Percentiles rank a stretch among this genome's conserved stretches.
These are phyloP conservation scores for Ehretia macrophylla DNA, from an alignment of 257 asterid genomes.

Conservation along the genomic window DNA sequence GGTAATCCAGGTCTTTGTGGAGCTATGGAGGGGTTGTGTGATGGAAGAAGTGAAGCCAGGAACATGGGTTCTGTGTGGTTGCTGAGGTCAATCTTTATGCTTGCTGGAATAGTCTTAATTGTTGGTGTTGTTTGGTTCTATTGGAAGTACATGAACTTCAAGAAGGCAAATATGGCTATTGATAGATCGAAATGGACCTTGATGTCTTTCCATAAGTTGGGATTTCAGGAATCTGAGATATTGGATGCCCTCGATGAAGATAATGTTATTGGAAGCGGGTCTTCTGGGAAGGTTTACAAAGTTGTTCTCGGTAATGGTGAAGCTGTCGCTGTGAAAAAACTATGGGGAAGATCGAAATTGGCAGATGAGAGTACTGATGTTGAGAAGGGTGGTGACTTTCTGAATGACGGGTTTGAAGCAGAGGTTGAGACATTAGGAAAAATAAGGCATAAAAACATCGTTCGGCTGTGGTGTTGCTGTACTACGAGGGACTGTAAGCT, in stretches of 20 bases:
- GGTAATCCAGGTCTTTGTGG: slow-evolving; percentile 90
- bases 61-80: slow-evolving; percentile 55
- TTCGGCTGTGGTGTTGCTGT: slow-evolving; percentile 89
- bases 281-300: slow-evolving; percentile 95
- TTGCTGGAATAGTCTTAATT: slow-evolving; percentile 60
- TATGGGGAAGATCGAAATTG: slow-evolving; percentile 58
- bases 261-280: slow-evolving; percentile 85
- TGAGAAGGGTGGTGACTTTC: slow-evolving; percentile 59
- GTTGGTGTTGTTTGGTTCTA: slow-evolving; percentile 68
- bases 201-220: slow-evolving; percentile 91
- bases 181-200: slow-evolving; percentile 89
- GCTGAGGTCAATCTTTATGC: slow-evolving; percentile 49
- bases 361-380: slow-evolving; percentile 48
- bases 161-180: slow-evolving; percentile 35
- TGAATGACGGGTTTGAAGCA: slow-evolving; percentile 55
- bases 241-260: slow-evolving; percentile 80
- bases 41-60: slow-evolving; percentile 36
- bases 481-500: slow-evolving; percentile 73
- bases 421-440: slow-evolving; percentile 91
- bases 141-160: slow-evolving; percentile 49
- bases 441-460: slow-evolving; percentile 90
- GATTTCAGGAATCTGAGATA: slow-evolving; percentile 77
- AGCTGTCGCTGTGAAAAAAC: slow-evolving; percentile 82
- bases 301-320: slow-evolving; percentile 79
- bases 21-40: slow-evolving; percentile 70